A percentile compares a stretch with the other conserved stretches of the same genome.
phyloP scores from a whole-genome alignment of 108 stramenopile species.

The Cyclotella baltica region DNA sequence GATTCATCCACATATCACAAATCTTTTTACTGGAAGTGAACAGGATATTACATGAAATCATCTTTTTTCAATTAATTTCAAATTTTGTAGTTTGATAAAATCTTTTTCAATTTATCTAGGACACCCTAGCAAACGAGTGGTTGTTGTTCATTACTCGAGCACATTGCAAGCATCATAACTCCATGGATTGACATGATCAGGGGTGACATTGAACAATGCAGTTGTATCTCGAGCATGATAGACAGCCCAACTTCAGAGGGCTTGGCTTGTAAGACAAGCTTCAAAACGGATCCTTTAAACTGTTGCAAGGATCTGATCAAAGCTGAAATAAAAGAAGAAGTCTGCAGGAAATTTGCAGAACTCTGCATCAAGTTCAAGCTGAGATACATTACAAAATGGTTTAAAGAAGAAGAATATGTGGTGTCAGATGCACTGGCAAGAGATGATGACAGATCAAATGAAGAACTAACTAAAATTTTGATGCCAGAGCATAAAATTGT shows the following conservation, averaged over 20 bases:
- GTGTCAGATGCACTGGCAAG: too few relatives aligned
- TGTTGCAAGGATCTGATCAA: neutral
- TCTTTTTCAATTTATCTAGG: neutral
- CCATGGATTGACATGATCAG: slow-evolving; percentile 30
- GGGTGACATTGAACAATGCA: neutral
- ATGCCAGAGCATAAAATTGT: slow-evolving; percentile 9
- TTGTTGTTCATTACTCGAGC: slow-evolving; percentile 20
- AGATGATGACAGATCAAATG: too few relatives aligned
- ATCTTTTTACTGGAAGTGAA: neutral
- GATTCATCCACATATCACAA: slow-evolving; percentile 3
- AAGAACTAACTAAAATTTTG: slow-evolving; percentile 14
- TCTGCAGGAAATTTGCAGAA: neutral
- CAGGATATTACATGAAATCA: neutral
- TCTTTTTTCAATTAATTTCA: too few relatives aligned
- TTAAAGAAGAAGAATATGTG: slow-evolving; percentile 2
- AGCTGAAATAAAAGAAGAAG: neutral
- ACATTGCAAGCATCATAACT: slow-evolving; percentile 15
- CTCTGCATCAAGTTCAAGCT: neutral
- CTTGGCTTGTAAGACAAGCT: slow-evolving; percentile 11
- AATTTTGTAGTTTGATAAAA: too few relatives aligned
- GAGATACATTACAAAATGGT: too few relatives aligned
- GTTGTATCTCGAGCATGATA: slow-evolving; percentile 6
- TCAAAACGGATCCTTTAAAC: neutral
- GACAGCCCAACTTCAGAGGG: slow-evolving; percentile 24
- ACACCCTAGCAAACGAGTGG: neutral